Evolutionary conservation across 2,329 filamentous ascomycete genomes (phyloP).

Genomic region (Aphanoascus verrucosus): DNA sequence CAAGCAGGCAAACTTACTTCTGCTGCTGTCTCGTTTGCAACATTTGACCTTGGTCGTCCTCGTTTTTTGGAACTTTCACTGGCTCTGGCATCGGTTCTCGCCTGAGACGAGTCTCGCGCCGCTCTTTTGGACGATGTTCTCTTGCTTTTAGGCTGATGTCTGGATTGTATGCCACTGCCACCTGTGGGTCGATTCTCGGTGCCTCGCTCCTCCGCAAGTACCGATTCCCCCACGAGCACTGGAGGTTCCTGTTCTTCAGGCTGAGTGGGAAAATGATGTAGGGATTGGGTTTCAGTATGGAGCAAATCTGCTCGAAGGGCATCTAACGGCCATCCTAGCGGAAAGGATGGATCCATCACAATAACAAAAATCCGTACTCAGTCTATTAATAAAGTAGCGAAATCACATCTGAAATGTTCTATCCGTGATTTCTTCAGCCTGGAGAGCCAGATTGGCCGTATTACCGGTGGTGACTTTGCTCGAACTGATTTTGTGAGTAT

Average conservation of each 20-base stretch:
- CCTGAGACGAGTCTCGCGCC: not conserved
- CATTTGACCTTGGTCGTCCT: slow-evolving; percentile 64
- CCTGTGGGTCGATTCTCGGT: not conserved
- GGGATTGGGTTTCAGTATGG: not conserved
- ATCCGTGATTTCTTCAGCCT: no score
- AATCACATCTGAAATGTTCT: not conserved
- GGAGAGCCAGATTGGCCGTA: no score
- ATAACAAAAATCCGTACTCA: no score
- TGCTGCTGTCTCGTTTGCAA: slow-evolving; percentile 64
- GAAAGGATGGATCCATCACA: not conserved
- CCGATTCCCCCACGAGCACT: not conserved
- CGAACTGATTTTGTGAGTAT: no score
- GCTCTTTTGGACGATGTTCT: not conserved
- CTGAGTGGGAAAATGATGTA: no score
- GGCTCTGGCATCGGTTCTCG: not conserved
- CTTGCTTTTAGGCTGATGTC: not conserved
- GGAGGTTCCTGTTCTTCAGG: not conserved
- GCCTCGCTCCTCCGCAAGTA: not conserved
- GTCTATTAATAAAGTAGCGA: no score
- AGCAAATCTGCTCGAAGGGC: slow-evolving; percentile 10
- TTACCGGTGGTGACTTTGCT: no score
- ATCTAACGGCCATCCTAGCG: slow-evolving; percentile 4
- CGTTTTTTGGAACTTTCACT: slow-evolving; percentile 41
- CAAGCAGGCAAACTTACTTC: slow-evolving; percentile 51
- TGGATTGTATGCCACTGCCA: not conserved